These are phyloP conservation scores for Cladosporium colombiae DNA, from an alignment of 2,329 filamentous ascomycete genomes.

Conservation along the genomic window DNA sequence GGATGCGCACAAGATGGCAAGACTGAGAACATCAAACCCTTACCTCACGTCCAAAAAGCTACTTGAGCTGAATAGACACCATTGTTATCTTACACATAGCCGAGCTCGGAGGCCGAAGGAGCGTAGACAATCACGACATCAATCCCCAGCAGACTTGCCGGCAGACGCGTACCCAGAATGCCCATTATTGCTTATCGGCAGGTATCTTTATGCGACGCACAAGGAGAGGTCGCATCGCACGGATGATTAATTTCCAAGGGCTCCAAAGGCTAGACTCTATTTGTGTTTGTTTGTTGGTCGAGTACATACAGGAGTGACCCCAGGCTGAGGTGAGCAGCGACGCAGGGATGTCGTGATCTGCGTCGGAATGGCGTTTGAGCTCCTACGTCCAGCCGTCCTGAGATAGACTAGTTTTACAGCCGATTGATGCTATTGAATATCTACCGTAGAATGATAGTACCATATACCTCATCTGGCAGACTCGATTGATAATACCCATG, in stretches of 20 bases:
- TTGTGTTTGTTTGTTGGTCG: not conserved
- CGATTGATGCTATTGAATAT: no score
- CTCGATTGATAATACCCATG: no score
- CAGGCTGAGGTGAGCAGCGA: not conserved
- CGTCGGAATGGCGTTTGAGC: not conserved
- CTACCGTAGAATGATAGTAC: no score
- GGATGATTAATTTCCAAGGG: not conserved
- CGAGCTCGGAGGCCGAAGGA: not conserved
- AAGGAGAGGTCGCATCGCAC: not conserved
- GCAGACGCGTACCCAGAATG: not conserved
- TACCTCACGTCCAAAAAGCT: not conserved
- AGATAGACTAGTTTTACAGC: no score
- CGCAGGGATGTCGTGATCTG: not conserved
- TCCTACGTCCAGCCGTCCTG: not conserved
- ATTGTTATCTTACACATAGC: not conserved
- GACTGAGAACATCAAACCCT: not conserved
- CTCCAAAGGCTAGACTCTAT: not conserved
- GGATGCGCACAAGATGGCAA: not conserved
- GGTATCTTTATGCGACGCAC: not conserved
- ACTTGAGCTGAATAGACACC: not conserved
- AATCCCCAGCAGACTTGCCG: not conserved
- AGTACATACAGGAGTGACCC: not conserved
- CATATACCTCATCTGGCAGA: no score
- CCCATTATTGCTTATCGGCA: not conserved
- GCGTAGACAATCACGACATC: not conserved